Percentiles rank a stretch among this genome's conserved stretches.
Evolutionary conservation across 2,329 filamentous ascomycete species (phyloP).

Genomic region (Aspergillus sp.): DNA sequence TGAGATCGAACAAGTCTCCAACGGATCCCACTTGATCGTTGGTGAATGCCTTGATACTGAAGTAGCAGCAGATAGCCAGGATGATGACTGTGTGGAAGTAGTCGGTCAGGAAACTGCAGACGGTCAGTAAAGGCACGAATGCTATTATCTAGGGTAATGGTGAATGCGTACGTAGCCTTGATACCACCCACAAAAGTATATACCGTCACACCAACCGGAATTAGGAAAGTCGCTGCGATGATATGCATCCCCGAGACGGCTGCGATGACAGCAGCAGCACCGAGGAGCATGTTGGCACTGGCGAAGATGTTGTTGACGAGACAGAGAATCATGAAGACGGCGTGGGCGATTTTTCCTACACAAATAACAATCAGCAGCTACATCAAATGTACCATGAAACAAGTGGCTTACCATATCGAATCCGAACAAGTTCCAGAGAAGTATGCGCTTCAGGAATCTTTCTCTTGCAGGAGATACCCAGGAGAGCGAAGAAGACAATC

Average conservation of each 20-base stretch:
- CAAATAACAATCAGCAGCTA: constrained; percentile 2
- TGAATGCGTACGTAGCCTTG: constrained; percentile 28
- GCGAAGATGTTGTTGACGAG: constrained; percentile 51
- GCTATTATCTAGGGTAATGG: background rate
- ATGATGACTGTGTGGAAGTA: constrained; percentile 52
- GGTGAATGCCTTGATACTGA: constrained; percentile 43
- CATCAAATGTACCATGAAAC: background rate
- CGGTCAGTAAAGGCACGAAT: background rate
- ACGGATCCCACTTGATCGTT: constrained; percentile 44
- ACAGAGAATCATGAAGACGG: constrained; percentile 48
- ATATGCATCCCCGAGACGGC: constrained; percentile 46
- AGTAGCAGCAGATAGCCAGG: constrained; percentile 45
- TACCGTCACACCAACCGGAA: constrained; percentile 34
- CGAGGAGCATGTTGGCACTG: constrained; percentile 48
- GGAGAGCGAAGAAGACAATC: constrained; percentile 50
- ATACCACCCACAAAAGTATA: constrained; percentile 38
- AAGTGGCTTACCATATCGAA: constrained; percentile 39
- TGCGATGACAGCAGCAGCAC: constrained; percentile 38
- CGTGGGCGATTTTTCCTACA: constrained; percentile 36
- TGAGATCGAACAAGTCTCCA: constrained; percentile 44
- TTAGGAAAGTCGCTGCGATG: constrained; percentile 44
- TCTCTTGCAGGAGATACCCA: constrained; percentile 48
- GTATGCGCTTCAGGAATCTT: constrained; percentile 51
- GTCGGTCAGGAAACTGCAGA: constrained; percentile 40
- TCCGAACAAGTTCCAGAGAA: constrained; percentile 47